phyloP scores from a whole-genome alignment of 805 yeast genomes.

The Priceomyces castillae region DNA sequence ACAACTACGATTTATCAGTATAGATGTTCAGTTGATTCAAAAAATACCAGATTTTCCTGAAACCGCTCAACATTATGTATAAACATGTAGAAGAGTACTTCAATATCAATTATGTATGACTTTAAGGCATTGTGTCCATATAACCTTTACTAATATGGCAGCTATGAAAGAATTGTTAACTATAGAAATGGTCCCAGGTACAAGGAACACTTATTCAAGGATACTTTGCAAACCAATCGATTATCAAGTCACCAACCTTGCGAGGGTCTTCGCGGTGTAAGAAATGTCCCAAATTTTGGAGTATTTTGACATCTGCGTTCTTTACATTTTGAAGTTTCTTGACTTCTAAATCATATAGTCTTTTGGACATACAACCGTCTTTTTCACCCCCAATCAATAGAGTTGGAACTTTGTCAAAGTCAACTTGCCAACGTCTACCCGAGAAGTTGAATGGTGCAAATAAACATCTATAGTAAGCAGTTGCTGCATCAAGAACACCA shows the following conservation, averaged over 20 bases:
- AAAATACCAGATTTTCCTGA: too few species aligned
- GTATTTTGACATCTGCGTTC: slow-evolving; percentile 22
- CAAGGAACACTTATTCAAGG: slow-evolving; percentile 4
- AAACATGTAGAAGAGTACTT: too few species aligned
- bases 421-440: slow-evolving; percentile 23
- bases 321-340: slow-evolving; percentile 13
- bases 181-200: too few species aligned
- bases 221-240: slow-evolving; percentile 27
- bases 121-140: too few species aligned
- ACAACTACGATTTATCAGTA: too few species aligned
- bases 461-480: slow-evolving; percentile 38
- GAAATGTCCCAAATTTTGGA: slow-evolving; percentile 36
- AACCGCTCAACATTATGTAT: too few species aligned
- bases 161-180: too few species aligned
- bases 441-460: slow-evolving; percentile 18
- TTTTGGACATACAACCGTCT: slow-evolving; percentile 39
- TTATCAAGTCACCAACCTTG: slow-evolving; percentile 21
- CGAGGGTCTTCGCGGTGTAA: slow-evolving; percentile 39
- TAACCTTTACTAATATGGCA: too few species aligned
- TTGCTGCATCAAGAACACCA: slow-evolving; percentile 30
- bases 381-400: slow-evolving; percentile 33
- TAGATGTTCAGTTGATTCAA: too few species aligned
- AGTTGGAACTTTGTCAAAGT: slow-evolving; percentile 36
- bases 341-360: slow-evolving; percentile 25
- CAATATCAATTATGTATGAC: too few species aligned